Conservation (phyloP, 2,329 filamentous ascomycete species). For the Endoconidiophora polonica region DNA sequence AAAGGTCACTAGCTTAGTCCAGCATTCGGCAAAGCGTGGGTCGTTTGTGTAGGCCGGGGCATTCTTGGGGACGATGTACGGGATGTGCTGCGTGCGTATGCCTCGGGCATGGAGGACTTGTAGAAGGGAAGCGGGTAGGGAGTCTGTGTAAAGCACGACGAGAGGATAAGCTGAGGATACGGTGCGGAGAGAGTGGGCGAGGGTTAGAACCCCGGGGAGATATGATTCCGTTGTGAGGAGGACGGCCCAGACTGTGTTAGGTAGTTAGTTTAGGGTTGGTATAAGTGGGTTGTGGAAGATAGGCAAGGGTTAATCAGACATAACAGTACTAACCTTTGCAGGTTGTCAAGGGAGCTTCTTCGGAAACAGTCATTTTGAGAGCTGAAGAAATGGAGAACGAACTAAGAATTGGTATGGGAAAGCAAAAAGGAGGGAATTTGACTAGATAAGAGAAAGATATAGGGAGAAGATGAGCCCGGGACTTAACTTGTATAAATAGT, state of each 20-base stretch:
- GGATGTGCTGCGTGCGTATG: slow-evolving; percentile 53
- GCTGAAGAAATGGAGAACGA: too few species aligned
- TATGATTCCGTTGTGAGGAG: slow-evolving; percentile 70
- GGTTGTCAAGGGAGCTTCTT: too few species aligned
- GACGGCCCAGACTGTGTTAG: not conserved
- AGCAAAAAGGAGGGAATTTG: too few species aligned
- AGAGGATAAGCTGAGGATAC: slow-evolving; percentile 56
- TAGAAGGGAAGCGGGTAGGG: slow-evolving; percentile 52
- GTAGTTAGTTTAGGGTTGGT: too few species aligned
- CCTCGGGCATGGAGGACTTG: slow-evolving; percentile 50
- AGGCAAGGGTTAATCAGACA: not conserved
- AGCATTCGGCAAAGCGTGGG: slow-evolving; percentile 76
- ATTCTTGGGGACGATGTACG: slow-evolving; percentile 51
- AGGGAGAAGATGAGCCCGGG: too few species aligned
- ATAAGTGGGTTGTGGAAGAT: not conserved
- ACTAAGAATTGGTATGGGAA: too few species aligned
- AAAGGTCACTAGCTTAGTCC: slow-evolving; percentile 73
- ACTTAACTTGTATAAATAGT: too few species aligned
- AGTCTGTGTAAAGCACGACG: slow-evolving; percentile 66
- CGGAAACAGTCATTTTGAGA: too few species aligned
- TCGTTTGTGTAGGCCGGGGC: slow-evolving; percentile 57
- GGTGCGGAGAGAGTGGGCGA: slow-evolving; percentile 58
- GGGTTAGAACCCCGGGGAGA: slow-evolving; percentile 65
- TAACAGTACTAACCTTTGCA: not conserved
- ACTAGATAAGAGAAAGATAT: too few species aligned